These are phyloP conservation scores for Zygoascus biomembranicola DNA, from an alignment of 805 yeast species.

Conservation along the genomic window DNA sequence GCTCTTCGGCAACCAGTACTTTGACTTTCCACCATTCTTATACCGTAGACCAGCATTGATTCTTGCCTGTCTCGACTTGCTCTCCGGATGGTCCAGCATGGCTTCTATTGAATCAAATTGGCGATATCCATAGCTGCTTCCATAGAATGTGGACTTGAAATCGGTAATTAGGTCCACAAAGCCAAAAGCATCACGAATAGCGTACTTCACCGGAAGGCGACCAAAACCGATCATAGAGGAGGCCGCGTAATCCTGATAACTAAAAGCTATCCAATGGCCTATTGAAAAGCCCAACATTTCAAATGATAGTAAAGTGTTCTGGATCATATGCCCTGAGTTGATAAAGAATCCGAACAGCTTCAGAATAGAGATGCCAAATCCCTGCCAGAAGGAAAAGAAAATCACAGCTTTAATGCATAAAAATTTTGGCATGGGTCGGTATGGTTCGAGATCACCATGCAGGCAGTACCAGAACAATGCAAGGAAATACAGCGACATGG, in stretches of 20 bases:
- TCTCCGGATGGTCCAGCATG: slow-evolving; percentile 52
- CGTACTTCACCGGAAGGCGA: slow-evolving; percentile 50
- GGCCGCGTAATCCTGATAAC: slow-evolving; percentile 62
- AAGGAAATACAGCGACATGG: slow-evolving; percentile 71
- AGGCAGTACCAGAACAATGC: slow-evolving; percentile 91
- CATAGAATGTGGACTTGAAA: slow-evolving; percentile 58
- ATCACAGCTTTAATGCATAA: slow-evolving; percentile 87
- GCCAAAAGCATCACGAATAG: slow-evolving; percentile 71
- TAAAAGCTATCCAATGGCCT: slow-evolving; percentile 84
- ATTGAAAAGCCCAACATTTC: slow-evolving; percentile 82
- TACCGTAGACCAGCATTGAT: slow-evolving; percentile 79
- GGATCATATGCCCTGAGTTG: slow-evolving; percentile 42
- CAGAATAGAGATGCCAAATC: slow-evolving; percentile 44
- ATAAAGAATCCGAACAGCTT: slow-evolving; percentile 25
- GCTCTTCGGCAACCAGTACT: slow-evolving; percentile 63
- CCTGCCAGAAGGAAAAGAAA: slow-evolving; percentile 99
- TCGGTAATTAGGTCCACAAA: slow-evolving; percentile 72
- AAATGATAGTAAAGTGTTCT: slow-evolving; percentile 69
- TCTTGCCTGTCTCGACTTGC: slow-evolving; percentile 55
- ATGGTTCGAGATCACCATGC: slow-evolving; percentile 65
- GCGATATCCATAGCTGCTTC: slow-evolving; percentile 69
- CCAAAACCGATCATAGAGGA: slow-evolving; percentile 59
- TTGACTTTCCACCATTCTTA: slow-evolving; percentile 65
- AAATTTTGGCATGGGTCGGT: slow-evolving; percentile 87
- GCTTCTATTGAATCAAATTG: slow-evolving; percentile 78